Evolutionary conservation across 2,329 filamentous ascomycete genomes (phyloP).

Genomic region (Penicillium palitans): DNA sequence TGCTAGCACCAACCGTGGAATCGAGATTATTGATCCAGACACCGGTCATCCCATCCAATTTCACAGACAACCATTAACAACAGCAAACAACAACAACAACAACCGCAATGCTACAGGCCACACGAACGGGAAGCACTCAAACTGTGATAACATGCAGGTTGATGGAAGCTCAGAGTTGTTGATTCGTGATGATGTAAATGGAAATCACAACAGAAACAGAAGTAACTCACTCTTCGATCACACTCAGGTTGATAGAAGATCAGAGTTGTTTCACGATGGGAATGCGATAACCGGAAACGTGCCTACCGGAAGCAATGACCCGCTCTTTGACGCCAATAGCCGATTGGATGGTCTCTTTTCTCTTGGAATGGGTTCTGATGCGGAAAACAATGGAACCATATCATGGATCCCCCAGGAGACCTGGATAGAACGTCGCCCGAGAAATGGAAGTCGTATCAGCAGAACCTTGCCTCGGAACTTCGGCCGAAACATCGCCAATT

Average conservation of each 20-base stretch:
- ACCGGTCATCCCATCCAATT: slow-evolving; percentile 1
- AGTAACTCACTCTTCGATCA: neutral
- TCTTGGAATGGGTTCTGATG: too few species aligned
- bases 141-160: neutral
- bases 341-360: neutral
- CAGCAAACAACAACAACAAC: neutral
- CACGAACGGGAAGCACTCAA: neutral
- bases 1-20: neutral
- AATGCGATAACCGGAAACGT: neutral
- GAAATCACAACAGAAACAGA: neutral
- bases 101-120: neutral
- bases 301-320: neutral
- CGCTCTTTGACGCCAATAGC: neutral
- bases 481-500: neutral
- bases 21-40: neutral
- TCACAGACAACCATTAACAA: neutral
- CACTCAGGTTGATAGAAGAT: neutral
- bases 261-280: neutral
- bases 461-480: slow-evolving; percentile 7
- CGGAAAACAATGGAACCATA: neutral
- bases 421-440: neutral
- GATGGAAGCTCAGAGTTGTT: neutral
- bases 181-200: neutral
- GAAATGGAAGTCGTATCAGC: neutral
- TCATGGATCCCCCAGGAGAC: neutral